Base-by-base conservation (phyloP, 2,329 filamentous ascomycete species). In the Aspergillus pseudonomiae region DNA sequence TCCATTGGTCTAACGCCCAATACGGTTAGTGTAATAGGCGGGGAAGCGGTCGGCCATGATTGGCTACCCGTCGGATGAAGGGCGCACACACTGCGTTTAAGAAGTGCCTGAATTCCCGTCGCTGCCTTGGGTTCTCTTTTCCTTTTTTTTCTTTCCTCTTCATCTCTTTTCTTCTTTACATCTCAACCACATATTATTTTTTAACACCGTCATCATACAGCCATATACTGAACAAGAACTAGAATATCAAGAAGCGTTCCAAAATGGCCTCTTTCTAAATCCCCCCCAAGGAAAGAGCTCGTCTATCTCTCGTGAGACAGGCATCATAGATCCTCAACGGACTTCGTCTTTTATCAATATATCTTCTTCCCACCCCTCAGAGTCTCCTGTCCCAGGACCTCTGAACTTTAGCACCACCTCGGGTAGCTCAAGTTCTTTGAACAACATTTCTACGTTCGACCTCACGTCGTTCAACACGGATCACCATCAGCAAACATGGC, bases 391-490 rank as follows among this genome's bases (percentile, higher is more conserved):
- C 65, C 66, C 70, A 76, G 79, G 76, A 77, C 69, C 79, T 81
- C 78, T 81, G 80, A 80, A 80, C 77, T 77, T 75, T 43, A 74
- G 77, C 76, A 74, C 70, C 76, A 75, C 77, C 68, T 73, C 74
- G 75, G 73, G 76, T 79, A 77, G 78, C 79, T 75, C 76, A 73
- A 78, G 76, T 80, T 78, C 78, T 70, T 65, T 65, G 32, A 70
- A 69, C 72, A 76, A 69, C 64, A 75, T 77, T 74, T 61, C 71
- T 64, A 68, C 78, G 74, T 75, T 77, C 78, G 78, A 80, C 79
- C 61, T 76, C 57, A 75, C 74, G 78, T 81, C 80, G 77, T 81
- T 80, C 80, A 81, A 71, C 76, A 82, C 80, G 80, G 80, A 82
- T 81, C 74, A 76, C 71, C 73, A 74, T 68, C 79, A 79, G 78